A percentile compares a stretch with the other conserved stretches of the same genome.
Conservation (phyloP, 768 basidiomycete genomes). For the Suillus tomentosus region DNA sequence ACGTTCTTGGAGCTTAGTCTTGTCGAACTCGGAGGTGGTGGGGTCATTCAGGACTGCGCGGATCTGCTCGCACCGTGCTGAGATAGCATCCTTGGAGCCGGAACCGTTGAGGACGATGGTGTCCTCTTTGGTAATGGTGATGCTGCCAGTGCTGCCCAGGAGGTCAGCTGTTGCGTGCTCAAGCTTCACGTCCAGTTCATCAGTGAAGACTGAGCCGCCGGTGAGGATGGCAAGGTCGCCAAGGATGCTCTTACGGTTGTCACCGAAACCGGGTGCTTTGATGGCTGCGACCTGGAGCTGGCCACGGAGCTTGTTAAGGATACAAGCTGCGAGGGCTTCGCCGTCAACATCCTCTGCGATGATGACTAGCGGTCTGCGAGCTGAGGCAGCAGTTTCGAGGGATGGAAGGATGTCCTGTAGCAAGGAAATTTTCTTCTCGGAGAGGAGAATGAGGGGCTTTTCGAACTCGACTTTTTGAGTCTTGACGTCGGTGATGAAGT, state of each 20-base stretch:
- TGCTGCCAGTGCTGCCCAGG: conserved; percentile 87
- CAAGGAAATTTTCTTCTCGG: conserved; percentile 96
- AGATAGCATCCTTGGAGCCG: conserved; percentile 87
- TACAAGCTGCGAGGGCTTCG: conserved; percentile 95
- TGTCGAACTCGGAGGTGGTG: conserved; percentile 91
- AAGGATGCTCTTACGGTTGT: conserved; percentile 98
- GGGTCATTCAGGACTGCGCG: conserved; percentile 78
- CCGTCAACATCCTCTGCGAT: conserved; percentile 98
- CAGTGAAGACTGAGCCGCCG: conserved; percentile 97
- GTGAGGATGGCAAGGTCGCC: conserved; percentile 97
- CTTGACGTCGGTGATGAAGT: conserved; percentile 99
- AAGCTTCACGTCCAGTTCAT: conserved; percentile 95
- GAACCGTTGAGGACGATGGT: conserved; percentile 95
- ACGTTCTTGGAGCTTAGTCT: conserved; percentile 93
- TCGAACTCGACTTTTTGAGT: conserved; percentile 94
- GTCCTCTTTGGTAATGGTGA: conserved; percentile 97
- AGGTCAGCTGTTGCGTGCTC: conserved; percentile 87
- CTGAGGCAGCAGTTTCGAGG: conserved; percentile 78
- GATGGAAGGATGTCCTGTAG: conserved; percentile 95
- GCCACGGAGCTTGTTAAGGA: conserved; percentile 98
- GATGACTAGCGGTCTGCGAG: conserved; percentile 90
- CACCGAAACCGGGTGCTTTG: conserved; percentile 98
- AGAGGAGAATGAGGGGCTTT: conserved; percentile 91
- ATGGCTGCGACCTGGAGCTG: conserved; percentile 93
- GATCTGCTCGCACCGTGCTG: conserved; percentile 95